phyloP scores from a whole-genome alignment of 495 filamentous ascomycete species.

The Aspergillus bridgeri region DNA sequence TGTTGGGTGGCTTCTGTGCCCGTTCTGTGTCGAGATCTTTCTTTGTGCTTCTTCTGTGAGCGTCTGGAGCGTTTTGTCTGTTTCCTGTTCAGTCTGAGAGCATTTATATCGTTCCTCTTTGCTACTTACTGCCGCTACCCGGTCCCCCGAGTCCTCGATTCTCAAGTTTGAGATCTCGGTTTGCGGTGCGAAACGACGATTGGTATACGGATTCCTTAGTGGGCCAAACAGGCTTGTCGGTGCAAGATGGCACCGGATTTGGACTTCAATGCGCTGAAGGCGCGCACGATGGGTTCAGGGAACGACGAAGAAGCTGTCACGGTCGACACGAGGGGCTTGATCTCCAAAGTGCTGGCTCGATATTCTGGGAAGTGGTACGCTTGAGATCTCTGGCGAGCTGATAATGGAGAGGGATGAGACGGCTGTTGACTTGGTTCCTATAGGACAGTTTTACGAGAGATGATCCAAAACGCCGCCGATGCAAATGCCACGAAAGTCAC shows the following conservation, averaged over 20 bases:
- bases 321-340: constrained; percentile 92
- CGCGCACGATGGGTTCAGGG: constrained; percentile 79
- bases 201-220: neutral
- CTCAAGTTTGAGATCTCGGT: neutral
- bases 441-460: constrained; percentile 73
- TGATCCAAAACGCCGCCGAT: constrained; percentile 97
- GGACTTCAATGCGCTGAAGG: constrained; percentile 79
- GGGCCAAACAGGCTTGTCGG: neutral
- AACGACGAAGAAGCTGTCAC: constrained; percentile 97
- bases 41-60: too few relatives aligned
- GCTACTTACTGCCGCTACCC: neutral
- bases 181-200: neutral
- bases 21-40: too few relatives aligned
- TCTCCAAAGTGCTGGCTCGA: constrained; percentile 93
- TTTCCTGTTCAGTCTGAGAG: too few relatives aligned
- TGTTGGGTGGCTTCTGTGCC: neutral
- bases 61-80: too few relatives aligned
- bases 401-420: neutral
- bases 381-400: neutral
- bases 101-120: neutral
- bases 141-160: too few relatives aligned
- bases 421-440: constrained; percentile 14
- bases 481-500: constrained; percentile 85
- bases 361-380: constrained; percentile 86
- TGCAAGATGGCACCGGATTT: constrained; percentile 55